A percentile compares a stretch with the other conserved stretches of the same genome.
Evolutionary conservation across 202 grass and related monocot species (phyloP).

Genomic region (Digitaria exilis): DNA sequence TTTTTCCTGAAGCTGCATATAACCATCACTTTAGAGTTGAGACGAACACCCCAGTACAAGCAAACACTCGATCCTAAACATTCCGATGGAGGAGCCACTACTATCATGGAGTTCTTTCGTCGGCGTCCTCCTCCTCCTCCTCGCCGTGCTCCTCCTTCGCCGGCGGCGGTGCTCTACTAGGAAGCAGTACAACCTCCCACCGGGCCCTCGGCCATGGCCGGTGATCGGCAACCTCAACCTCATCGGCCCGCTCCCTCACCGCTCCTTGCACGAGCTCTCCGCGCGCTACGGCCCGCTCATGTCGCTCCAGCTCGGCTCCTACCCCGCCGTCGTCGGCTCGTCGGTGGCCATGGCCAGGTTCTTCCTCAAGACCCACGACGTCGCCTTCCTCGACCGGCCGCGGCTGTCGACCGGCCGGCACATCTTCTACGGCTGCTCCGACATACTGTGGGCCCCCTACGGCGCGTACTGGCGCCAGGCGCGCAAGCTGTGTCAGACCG

Average conservation of each 20-base stretch:
- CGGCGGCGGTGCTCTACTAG: too few species aligned
- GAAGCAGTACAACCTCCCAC: neutral
- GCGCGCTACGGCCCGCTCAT: neutral
- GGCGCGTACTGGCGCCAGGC: constrained; percentile 3
- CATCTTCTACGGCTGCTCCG: neutral
- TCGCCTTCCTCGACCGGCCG: neutral
- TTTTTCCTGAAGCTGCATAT: too few species aligned
- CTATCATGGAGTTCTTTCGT: too few species aligned
- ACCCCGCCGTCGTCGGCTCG: neutral
- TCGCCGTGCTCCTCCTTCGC: too few species aligned
- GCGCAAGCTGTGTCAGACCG: neutral
- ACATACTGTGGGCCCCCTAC: neutral
- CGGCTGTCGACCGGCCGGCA: neutral
- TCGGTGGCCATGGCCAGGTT: neutral
- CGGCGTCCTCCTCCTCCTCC: too few species aligned
- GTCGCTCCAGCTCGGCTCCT: constrained; percentile 6
- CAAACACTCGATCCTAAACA: too few species aligned
- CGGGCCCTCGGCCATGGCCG: neutral
- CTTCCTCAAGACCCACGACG: constrained; percentile 10
- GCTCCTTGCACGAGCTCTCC: constrained; percentile 11
- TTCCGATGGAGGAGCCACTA: too few species aligned
- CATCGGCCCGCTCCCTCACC: constrained; percentile 11
- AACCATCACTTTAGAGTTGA: too few species aligned
- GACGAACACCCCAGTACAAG: too few species aligned
- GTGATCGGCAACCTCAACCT: constrained; percentile 27